Base-by-base conservation (phyloP, 768 basidiomycete genomes). In the Termitomyces bulborhizus region DNA sequence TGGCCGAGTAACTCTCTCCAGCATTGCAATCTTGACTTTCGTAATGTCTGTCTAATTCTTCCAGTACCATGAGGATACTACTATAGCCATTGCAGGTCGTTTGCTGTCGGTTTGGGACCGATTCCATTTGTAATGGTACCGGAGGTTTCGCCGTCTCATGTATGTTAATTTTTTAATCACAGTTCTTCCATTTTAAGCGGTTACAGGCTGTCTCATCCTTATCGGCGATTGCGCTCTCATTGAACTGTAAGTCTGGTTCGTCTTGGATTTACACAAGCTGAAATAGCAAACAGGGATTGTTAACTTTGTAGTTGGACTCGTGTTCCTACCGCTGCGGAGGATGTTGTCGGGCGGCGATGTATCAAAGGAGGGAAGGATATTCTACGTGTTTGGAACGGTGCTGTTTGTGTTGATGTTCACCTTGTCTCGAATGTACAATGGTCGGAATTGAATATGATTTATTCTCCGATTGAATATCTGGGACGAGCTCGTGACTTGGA, bases 41-140 rank as follows among this genome's bases (percentile, higher is more conserved):
- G 84, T 95, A 37, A 90, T 85, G 91, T 89, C 64, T 21, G 41
- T 47, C 49, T 43, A 29, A 5, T 34, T 5, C 29, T 56, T 46
- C 49, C 24, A 39, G 40, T 11, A 31, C 50, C 31, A 8, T 29
- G 16, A n/a, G n/a, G 47, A 27, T 12, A 29, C 18, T 24, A 26
- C 42, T 18, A 16, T 32, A 21, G 16, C 39, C 55, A 37, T 47
- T 46, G 9, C 55, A 90, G 90, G 70, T 88, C 90, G 0, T 98
- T 95, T 69, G 90, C 94, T 1, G 71, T 88, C 34, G 96, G 95
- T 2, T 77, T 98, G 16, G 96, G 96, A 1, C 94, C 96, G 1
- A 73, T 98, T 34, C 95, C 96, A 0, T 98, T 94, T 65, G 84
- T 98, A 39, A 85, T 98, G 68, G 85, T 96, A 32, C 85, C 93